Evolutionary conservation across 306 rosid species (phyloP).

Genomic region (Abrus precatorius): DNA sequence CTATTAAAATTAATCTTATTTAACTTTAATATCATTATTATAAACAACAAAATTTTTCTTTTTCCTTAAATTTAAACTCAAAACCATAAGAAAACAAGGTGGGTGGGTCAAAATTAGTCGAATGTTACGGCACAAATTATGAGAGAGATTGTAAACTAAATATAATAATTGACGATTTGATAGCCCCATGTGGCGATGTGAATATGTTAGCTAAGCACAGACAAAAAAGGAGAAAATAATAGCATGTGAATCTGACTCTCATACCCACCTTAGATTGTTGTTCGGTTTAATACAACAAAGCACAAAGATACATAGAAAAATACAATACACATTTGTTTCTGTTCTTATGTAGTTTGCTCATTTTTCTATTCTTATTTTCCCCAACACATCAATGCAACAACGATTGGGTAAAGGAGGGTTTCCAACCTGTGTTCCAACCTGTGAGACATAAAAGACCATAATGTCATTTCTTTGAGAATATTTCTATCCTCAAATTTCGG

Average conservation of each 20-base stretch:
- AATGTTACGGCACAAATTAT: slow-evolving; percentile 66
- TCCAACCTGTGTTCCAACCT: slow-evolving; percentile 20
- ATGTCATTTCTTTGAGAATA: not conserved
- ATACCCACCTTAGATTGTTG: slow-evolving; percentile 37
- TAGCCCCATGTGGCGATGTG: slow-evolving; percentile 51
- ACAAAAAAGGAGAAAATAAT: not conserved
- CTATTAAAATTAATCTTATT: no score
- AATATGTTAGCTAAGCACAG: slow-evolving; percentile 32
- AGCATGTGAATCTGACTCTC: slow-evolving; percentile 45
- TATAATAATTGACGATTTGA: slow-evolving; percentile 35
- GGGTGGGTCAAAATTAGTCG: slow-evolving; percentile 42
- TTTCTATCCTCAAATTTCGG: not conserved
- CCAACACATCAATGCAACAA: not conserved
- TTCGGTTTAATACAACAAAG: slow-evolving; percentile 25
- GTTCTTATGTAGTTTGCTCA: not conserved
- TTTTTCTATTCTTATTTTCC: not conserved
- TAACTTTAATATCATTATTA: no score
- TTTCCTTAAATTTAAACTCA: no score
- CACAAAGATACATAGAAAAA: not conserved
- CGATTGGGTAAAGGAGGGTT: not conserved
- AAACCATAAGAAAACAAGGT: no score
- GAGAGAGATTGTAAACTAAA: slow-evolving; percentile 14
- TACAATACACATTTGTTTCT: not conserved
- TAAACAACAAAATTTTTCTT: no score
- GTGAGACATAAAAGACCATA: not conserved